Conservation (phyloP, 176 grass and related monocot genomes). For the Saccharum spontaneum region DNA sequence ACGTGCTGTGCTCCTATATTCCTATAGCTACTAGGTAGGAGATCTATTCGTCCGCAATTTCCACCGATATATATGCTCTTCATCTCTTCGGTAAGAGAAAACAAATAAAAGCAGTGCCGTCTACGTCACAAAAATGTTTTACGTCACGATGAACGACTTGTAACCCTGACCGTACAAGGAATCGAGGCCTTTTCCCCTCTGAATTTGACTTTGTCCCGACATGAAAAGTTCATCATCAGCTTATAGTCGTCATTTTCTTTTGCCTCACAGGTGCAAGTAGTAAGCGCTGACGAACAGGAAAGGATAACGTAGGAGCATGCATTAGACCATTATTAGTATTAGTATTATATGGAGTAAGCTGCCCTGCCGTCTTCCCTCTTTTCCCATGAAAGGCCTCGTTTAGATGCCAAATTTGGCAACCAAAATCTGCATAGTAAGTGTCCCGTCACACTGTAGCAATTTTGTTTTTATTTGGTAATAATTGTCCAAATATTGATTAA, state of each 20-base stretch:
- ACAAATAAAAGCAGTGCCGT: not conserved
- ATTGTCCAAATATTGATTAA: too few relatives aligned
- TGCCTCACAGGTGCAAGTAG: not conserved
- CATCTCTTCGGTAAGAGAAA: not conserved
- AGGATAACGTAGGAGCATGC: not conserved
- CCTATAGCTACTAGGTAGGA: not conserved
- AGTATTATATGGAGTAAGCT: too few relatives aligned
- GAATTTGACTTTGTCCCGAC: not conserved
- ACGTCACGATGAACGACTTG: not conserved
- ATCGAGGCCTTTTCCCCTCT: not conserved
- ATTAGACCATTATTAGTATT: too few relatives aligned
- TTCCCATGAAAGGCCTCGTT: not conserved
- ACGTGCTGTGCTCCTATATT: not conserved
- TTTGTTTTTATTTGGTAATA: too few relatives aligned
- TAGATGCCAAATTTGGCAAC: too few relatives aligned
- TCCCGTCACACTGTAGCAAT: too few relatives aligned
- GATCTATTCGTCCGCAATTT: too few relatives aligned
- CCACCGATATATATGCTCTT: too few relatives aligned
- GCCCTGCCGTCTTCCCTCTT: not conserved
- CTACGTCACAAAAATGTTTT: not conserved
- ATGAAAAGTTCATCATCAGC: not conserved
- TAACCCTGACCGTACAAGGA: slow-evolving; percentile 17
- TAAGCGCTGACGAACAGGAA: slow-evolving; percentile 23
- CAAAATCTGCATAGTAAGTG: too few relatives aligned
- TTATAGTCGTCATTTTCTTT: not conserved